Percentiles rank a stretch among this genome's conserved stretches.
These are phyloP conservation scores for Diutina scorzettiae DNA, from an alignment of 1,139 yeast genomes.

Conservation along the genomic window DNA sequence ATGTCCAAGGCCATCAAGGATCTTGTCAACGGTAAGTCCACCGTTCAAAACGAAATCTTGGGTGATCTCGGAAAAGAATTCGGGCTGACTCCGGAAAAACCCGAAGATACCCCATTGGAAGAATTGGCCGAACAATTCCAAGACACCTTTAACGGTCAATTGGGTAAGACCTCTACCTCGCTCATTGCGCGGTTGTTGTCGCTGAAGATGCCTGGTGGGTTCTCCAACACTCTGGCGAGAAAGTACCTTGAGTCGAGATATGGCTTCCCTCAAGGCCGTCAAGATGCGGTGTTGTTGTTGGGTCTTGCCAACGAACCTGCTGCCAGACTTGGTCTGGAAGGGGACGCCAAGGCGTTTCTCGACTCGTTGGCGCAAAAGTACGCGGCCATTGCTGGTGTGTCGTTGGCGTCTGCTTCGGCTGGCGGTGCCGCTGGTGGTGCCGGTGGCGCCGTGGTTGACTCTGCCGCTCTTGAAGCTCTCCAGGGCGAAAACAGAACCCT, in stretches of 20 bases:
- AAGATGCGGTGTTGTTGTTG: slow-evolving; percentile 72
- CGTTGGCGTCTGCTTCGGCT: slow-evolving; percentile 49
- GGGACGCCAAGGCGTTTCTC: slow-evolving; percentile 81
- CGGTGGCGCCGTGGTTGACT: slow-evolving; percentile 85
- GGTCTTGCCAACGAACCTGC: slow-evolving; percentile 90
- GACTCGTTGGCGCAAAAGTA: slow-evolving; percentile 76
- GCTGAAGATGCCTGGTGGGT: slow-evolving; percentile 99
- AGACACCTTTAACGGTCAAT: slow-evolving; percentile 73
- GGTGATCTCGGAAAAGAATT: slow-evolving; percentile 98
- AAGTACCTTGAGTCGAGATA: slow-evolving; percentile 81
- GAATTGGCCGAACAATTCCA: slow-evolving; percentile 95
- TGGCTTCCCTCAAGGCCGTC: slow-evolving; percentile 92
- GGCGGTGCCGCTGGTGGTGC: slow-evolving; percentile 41
- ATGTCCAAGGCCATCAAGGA: slow-evolving; percentile 91
- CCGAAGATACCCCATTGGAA: slow-evolving; percentile 92
- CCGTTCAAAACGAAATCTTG: slow-evolving; percentile 93
- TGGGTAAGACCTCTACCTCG: slow-evolving; percentile 89
- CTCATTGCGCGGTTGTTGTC: slow-evolving; percentile 85
- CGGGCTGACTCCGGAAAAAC: slow-evolving; percentile 96
- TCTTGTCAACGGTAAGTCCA: slow-evolving; percentile 95
- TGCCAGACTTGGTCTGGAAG: slow-evolving; percentile 71
- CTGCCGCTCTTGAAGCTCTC: slow-evolving; percentile 92
- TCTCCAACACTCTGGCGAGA: slow-evolving; percentile 82
- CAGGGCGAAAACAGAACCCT: slow-evolving; percentile 81
- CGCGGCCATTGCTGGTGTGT: slow-evolving; percentile 71